Base-by-base conservation (phyloP, 2,329 filamentous ascomycete genomes). In the Phoma herbarum region DNA sequence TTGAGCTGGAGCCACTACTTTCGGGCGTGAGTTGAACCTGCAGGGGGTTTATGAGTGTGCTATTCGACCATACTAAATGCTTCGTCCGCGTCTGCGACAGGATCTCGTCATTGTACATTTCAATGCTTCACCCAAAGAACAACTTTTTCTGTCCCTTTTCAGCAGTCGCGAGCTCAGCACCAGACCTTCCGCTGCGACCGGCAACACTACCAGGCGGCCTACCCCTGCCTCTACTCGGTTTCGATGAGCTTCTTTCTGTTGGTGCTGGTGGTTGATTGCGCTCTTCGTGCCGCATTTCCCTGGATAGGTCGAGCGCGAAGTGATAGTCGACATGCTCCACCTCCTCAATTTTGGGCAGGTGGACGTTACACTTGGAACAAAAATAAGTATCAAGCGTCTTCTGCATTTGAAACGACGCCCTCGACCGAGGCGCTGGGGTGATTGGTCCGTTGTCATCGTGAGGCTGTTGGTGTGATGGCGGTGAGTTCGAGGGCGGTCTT, bases 271-370 rank as follows among this genome's bases (percentile, higher is more conserved):
- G 33, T 6, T 59, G 41, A 14, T 59, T 70, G 11, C 69, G 67
- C 8, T 75, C 72, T 47, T 75, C 68, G 8, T 72, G 66, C 5
- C 71, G 67, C 61, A 79, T 73, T 65, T 89, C 83, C 57, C 88
- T 84, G 64, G 93, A 89, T 28, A 99, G 83, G 67, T 94, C 90
- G 78, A 91, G 92, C 44, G 95, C 95, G 78, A 97, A 90, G 78
- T 99, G 95, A 89, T 93, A 98, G 76, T 99, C 95, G 52, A 89
- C 83, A 75, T 99, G 95, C 77, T 91, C 93, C 64, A 88, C 85
- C 66, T 85, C 84, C 55, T 89, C 85, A 25, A 80, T 72, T 37
- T 82, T 80, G 12, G 83, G 81, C 31, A 95, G 80, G n/a, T 75
- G 73, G 68, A 84, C 83, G 59, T 84, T 83, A 76, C 93, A 97